phyloP scores from a whole-genome alignment of 306 rosid genomes.

The Biancaea sappan region DNA sequence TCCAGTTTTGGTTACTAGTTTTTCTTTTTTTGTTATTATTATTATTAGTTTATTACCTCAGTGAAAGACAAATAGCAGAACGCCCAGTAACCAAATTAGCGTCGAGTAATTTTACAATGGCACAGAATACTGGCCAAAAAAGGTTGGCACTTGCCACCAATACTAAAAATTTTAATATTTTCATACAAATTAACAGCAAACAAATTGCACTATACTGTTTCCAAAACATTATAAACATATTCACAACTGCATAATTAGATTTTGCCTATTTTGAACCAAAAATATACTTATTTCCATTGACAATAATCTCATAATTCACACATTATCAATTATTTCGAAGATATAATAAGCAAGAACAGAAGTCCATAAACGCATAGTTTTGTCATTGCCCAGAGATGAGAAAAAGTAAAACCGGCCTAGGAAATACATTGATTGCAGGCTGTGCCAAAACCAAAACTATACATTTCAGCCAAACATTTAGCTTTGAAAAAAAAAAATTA shows the following conservation, averaged over 20 bases:
- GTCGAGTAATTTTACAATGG: not conserved
- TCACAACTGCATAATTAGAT: not conserved
- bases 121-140: not conserved
- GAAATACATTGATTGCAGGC: not conserved
- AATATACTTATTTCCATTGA: not conserved
- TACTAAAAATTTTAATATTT: not conserved
- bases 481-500: slow-evolving; percentile 24
- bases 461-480: slow-evolving; percentile 23
- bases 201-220: too few species aligned
- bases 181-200: not conserved
- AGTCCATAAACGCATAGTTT: not conserved
- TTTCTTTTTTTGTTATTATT: not conserved
- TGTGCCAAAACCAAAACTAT: slow-evolving; percentile 26
- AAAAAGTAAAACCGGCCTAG: slow-evolving; percentile 14
- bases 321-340: not conserved
- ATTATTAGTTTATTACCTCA: not conserved
- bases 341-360: not conserved
- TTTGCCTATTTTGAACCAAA: not conserved
- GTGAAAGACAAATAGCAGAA: slow-evolving; percentile 1
- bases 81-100: not conserved
- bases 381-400: not conserved
- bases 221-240: not conserved
- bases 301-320: not conserved
- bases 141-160: not conserved
- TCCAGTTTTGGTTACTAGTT: not conserved